A percentile compares a stretch with the other conserved stretches of the same genome.
These are phyloP conservation scores for Candida lessepsii DNA, from an alignment of 805 yeast genomes.

Conservation along the genomic window DNA sequence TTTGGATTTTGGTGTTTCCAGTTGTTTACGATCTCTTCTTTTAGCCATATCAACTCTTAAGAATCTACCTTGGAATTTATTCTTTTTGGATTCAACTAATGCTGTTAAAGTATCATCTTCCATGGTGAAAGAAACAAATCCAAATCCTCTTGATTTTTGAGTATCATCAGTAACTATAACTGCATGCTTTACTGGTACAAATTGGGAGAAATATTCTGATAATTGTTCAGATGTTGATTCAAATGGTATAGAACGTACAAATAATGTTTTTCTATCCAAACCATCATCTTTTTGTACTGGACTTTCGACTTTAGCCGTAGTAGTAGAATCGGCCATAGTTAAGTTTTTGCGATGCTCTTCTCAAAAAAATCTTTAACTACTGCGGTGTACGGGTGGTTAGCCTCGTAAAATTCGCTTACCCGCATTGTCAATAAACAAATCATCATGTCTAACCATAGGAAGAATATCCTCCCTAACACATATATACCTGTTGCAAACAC, in stretches of 20 bases:
- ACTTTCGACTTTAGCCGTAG: neutral
- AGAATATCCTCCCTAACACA: constrained; percentile 34
- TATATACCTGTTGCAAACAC: neutral
- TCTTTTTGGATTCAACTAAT: constrained; percentile 60
- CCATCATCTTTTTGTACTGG: constrained; percentile 23
- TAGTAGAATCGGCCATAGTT: constrained; percentile 1
- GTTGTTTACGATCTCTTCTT: constrained; percentile 75
- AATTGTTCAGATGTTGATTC: constrained; percentile 80
- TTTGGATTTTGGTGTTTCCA: constrained; percentile 10
- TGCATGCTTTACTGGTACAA: constrained; percentile 94
- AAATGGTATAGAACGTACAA: constrained; percentile 81
- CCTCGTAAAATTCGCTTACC: too few relatives aligned
- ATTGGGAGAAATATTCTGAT: constrained; percentile 81
- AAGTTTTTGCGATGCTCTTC: constrained; percentile 10
- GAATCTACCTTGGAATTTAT: constrained; percentile 62
- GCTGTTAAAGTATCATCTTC: constrained; percentile 85
- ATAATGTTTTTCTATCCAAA: constrained; percentile 63
- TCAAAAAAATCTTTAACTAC: neutral
- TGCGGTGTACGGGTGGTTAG: too few relatives aligned
- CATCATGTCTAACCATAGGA: constrained; percentile 3
- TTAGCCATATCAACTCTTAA: constrained; percentile 85
- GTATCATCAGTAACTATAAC: constrained; percentile 80
- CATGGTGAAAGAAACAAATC: constrained; percentile 84
- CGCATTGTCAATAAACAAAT: too few relatives aligned
- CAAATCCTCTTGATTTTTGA: constrained; percentile 86